Conservation (phyloP, 2,329 filamentous ascomycete genomes). For the Curvularia verruculosa region DNA sequence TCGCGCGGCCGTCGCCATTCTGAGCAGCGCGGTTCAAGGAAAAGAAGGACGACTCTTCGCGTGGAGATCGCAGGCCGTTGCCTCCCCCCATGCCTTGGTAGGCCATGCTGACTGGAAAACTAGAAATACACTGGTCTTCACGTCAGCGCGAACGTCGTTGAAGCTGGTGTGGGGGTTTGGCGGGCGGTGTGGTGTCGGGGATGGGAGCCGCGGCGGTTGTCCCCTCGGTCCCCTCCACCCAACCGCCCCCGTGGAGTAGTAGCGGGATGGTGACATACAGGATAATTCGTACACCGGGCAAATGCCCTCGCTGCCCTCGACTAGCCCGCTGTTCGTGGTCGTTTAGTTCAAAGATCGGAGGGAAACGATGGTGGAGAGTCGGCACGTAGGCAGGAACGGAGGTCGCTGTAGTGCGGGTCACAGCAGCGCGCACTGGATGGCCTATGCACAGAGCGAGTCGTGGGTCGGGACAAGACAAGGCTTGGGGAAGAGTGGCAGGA, state of each 20-base stretch:
- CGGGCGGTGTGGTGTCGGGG: conserved; percentile 42
- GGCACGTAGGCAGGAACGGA: conserved; percentile 12
- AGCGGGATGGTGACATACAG: conserved; percentile 27
- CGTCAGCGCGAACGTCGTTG: conserved; percentile 37
- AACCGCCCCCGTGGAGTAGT: conserved; percentile 16
- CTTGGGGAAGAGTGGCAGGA: conserved; percentile 11
- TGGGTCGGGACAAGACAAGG: conserved; percentile 12
- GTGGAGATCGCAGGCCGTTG: conserved; percentile 79
- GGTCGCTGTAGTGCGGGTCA: conserved; percentile 14
- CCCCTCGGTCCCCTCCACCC: neutral
- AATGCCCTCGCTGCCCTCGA: conserved; percentile 30
- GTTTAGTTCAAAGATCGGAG: conserved; percentile 22
- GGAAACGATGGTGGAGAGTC: conserved; percentile 19
- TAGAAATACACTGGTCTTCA: conserved; percentile 48
- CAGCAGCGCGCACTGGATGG: conserved; percentile 15
- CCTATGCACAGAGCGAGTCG: conserved; percentile 18
- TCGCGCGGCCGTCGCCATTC: conserved; percentile 71
- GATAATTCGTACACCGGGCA: conserved; percentile 38
- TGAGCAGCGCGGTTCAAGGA: conserved; percentile 67
- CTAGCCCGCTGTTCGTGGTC: conserved; percentile 22
- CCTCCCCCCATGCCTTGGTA: conserved; percentile 68
- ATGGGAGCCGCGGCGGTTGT: conserved; percentile 20
- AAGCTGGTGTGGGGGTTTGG: conserved; percentile 41
- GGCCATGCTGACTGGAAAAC: conserved; percentile 59
- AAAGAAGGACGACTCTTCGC: conserved; percentile 76